These are phyloP conservation scores for Alternaria hordeiaustralica DNA, from an alignment of 2,329 filamentous ascomycete genomes.

Conservation along the genomic window DNA sequence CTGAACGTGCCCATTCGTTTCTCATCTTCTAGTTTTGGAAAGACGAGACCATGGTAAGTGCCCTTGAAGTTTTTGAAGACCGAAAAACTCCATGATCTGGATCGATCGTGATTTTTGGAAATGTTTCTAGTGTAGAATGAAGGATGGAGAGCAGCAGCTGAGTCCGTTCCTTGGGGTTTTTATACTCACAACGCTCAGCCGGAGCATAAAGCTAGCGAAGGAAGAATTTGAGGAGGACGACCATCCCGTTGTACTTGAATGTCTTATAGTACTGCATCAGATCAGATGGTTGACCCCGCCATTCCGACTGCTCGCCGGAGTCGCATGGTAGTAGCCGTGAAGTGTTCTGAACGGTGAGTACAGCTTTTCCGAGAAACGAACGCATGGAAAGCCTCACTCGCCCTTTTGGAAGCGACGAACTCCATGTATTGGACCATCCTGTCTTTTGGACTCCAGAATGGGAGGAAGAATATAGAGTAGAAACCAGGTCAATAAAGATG, in stretches of 20 bases:
- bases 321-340: not conserved
- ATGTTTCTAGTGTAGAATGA: not conserved
- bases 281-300: no score
- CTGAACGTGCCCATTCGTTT: no score
- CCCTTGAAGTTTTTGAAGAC: no score
- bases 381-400: not conserved
- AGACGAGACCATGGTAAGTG: no score
- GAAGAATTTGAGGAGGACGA: no score
- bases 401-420: not conserved
- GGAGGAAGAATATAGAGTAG: not conserved
- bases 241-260: no score
- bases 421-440: no score
- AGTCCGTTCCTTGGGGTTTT: not conserved
- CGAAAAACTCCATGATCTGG: no score
- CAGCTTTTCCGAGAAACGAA: not conserved
- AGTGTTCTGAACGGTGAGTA: not conserved
- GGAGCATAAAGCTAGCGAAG: no score
- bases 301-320: rapidly evolving
- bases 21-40: no score
- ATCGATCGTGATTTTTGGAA: no score
- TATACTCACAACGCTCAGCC: not conserved
- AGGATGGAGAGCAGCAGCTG: not conserved
- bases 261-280: no score
- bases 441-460: not conserved
- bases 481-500: not conserved